Base-by-base conservation (phyloP, 1,284 basidiomycete species). In the Naganishia albida region DNA sequence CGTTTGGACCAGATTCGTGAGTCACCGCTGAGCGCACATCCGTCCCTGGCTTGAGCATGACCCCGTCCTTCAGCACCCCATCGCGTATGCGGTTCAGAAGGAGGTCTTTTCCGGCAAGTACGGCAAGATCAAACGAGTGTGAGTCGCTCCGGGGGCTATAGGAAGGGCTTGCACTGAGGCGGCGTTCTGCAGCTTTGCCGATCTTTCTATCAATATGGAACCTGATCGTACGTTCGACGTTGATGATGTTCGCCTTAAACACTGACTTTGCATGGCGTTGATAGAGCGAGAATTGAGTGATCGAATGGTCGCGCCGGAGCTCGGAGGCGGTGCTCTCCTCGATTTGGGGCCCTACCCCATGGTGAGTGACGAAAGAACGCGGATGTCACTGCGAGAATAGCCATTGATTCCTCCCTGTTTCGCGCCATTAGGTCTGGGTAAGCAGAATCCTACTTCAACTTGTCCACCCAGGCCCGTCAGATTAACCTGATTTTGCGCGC, bases 261-360 rank as follows among this genome's bases (percentile, higher is more conserved):
- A 20, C 38, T 4, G 44, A 42, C 63, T 16, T 52, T 56, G 15
- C 52, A 25, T 15, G 13, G 28, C 20, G 18, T 20, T 49, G 28
- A 10, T 25, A 65, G 64, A 59, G n/a, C 39, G 23, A 26, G 65
- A 68, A 48, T 70, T 72, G 52, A 64, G 57, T 1, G 87, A 92
- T 80, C 81, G 91, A 42, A 88, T 95, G 70, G 78, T 92, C 69
- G 86, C 93, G 72, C 91, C 93, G 2, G 77, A 80, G 20, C 82
- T 94, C 7, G 93, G 89, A 26, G 93, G 93, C 25, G 93, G 92
- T 0, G 89, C 87, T 8, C 74, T 95, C 42, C 84, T 95, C 48
- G 93, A 95, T 76, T 82, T 92, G 87, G 89, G 89, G 0, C 88
- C 90, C 15, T 92, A 93, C 77, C 89, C 89, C 2, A 81, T 90